Conservation (phyloP, 257 asterid genomes). For the Handroanthus guayacan region DNA sequence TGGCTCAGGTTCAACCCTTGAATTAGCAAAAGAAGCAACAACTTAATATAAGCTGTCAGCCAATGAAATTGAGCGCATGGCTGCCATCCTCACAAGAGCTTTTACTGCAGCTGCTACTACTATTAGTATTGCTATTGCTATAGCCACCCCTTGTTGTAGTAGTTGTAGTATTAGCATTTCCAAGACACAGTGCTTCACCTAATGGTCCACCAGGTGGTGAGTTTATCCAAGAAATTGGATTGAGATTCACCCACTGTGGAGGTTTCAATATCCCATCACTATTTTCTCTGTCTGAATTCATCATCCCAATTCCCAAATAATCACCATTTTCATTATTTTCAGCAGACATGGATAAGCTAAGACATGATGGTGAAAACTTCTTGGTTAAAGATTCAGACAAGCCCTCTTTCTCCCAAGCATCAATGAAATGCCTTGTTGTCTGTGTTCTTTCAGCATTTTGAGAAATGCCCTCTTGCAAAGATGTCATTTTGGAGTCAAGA, state of each 20-base stretch:
- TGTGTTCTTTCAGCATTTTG: constrained; percentile 17
- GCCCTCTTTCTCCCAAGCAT: constrained; percentile 52
- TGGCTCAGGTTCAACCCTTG: constrained; percentile 31
- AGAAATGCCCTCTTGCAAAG: constrained; percentile 12
- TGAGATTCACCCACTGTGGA: no score
- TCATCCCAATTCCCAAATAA: constrained; percentile 35
- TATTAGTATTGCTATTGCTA: constrained; percentile 38
- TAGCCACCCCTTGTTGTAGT: constrained; percentile 39
- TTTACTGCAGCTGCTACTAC: constrained; percentile 54
- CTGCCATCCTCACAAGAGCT: constrained; percentile 61
- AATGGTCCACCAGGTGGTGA: constrained; percentile 73
- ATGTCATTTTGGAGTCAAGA: constrained; percentile 19
- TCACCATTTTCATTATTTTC: constrained; percentile 24
- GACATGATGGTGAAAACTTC: constrained; percentile 50
- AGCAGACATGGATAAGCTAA: constrained; percentile 57
- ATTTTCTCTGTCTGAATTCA: constrained; percentile 27
- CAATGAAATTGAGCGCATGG: constrained; percentile 54
- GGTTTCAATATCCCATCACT: constrained; percentile 30
- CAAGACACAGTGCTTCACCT: constrained; percentile 76
- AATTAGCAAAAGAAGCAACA: constrained; percentile 16
- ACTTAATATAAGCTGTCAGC: constrained; percentile 34
- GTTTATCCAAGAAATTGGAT: constrained; percentile 54
- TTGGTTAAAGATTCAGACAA: constrained; percentile 14
- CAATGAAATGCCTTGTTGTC: constrained; percentile 58
- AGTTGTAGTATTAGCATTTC: constrained; percentile 34